Percentiles rank a stretch among this genome's conserved stretches.
phyloP scores from a whole-genome alignment of 331 rosid genomes.

The Rosa hybrid region DNA sequence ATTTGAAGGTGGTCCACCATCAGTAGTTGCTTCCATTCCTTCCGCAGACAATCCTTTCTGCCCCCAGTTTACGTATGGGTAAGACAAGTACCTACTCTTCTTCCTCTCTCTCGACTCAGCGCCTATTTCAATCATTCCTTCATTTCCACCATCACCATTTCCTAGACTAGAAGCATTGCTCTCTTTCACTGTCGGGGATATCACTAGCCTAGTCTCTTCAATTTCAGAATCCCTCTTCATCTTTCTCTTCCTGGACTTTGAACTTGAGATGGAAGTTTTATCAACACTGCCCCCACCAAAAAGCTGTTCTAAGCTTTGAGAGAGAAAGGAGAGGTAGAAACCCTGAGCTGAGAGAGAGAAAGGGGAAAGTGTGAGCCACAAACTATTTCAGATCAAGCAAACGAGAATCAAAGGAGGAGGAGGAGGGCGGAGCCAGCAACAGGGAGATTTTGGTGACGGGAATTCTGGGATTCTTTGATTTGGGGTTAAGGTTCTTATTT shows the following conservation, averaged over 20 bases:
- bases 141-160: slow-evolving; percentile 15
- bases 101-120: slow-evolving; percentile 64
- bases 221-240: slow-evolving; percentile 24
- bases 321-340: no score
- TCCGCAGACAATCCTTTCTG: slow-evolving; percentile 39
- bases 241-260: slow-evolving; percentile 34
- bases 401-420: no score
- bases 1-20: slow-evolving; percentile 28
- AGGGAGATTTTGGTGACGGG: no score
- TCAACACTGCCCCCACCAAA: slow-evolving; percentile 6
- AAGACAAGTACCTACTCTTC: slow-evolving; percentile 81
- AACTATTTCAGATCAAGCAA: no score
- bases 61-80: slow-evolving; percentile 60
- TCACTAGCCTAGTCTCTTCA: background rate
- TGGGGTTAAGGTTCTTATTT: no score
- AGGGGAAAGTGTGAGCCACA: no score
- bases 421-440: no score
- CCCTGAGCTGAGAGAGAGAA: no score
- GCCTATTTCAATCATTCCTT: slow-evolving; percentile 34
- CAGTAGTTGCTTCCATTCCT: slow-evolving; percentile 27
- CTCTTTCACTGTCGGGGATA: slow-evolving; percentile 16
- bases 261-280: background rate
- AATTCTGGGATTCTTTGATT: no score
- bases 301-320: background rate
- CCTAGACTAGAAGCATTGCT: slow-evolving; percentile 15